A percentile compares a stretch with the other conserved stretches of the same genome.
Evolutionary conservation across 2,329 filamentous ascomycete genomes (phyloP).

Genomic region (Hypoxylon sp.): DNA sequence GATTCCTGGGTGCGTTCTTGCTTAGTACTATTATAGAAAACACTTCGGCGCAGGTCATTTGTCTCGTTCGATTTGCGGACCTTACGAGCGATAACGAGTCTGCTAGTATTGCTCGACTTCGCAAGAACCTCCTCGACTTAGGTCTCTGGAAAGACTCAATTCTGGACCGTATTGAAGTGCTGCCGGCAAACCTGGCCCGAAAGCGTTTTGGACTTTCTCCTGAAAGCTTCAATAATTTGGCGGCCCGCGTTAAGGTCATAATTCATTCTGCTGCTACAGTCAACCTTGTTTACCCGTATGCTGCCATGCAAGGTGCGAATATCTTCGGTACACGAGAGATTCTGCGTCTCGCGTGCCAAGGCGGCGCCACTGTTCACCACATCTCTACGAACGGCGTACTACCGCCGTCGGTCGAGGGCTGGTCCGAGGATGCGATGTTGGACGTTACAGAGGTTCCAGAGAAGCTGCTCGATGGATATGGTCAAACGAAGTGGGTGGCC

Average conservation of each 20-base stretch:
- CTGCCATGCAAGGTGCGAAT: conserved; percentile 78
- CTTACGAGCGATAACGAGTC: conserved; percentile 72
- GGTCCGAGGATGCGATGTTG: conserved; percentile 76
- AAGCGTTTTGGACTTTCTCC: conserved; percentile 75
- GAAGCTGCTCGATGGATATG: conserved; percentile 78
- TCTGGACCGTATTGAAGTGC: conserved; percentile 80
- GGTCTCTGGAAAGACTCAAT: conserved; percentile 82
- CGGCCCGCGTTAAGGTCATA: conserved; percentile 75
- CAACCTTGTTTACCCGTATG: conserved; percentile 85
- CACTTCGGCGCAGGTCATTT: conserved; percentile 76
- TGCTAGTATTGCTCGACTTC: conserved; percentile 77
- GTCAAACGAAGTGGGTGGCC: conserved; percentile 86
- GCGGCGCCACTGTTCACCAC: conserved; percentile 79
- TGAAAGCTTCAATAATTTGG: conserved; percentile 73
- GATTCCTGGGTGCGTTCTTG: conserved; percentile 80
- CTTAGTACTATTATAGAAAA: conserved; percentile 75
- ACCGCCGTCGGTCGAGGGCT: conserved; percentile 75
- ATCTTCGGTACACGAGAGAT: conserved; percentile 84
- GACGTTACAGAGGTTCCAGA: conserved; percentile 74
- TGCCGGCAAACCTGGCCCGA: conserved; percentile 78
- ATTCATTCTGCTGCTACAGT: conserved; percentile 83
- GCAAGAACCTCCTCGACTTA: conserved; percentile 80
- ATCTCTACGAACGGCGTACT: conserved; percentile 85
- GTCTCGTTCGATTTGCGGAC: conserved; percentile 78
- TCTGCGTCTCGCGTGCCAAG: conserved; percentile 74